Percentiles rank a stretch among this genome's conserved stretches.
Conservation (phyloP, 352 stramenopile species). For the Globisporangium nodosum region DNA sequence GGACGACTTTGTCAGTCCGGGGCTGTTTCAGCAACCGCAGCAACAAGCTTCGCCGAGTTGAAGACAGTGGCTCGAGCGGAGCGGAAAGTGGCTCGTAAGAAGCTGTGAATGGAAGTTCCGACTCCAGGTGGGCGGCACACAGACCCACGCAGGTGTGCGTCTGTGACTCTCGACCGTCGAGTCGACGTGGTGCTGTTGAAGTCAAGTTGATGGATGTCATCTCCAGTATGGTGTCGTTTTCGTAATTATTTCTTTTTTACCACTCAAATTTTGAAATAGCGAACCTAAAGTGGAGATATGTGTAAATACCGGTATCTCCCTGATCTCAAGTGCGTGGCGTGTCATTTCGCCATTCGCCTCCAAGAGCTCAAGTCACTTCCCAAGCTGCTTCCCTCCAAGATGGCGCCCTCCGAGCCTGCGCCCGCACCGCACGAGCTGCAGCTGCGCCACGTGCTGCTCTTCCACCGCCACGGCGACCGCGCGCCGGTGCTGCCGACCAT, state of each 20-base stretch:
- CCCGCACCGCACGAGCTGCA: slow-evolving; percentile 23
- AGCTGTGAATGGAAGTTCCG: not conserved
- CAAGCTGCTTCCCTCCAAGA: not conserved
- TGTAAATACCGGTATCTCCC: too few species aligned
- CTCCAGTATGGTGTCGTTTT: too few species aligned
- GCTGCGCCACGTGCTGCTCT: slow-evolving; percentile 69
- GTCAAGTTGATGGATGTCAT: too few species aligned
- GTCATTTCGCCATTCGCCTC: not conserved
- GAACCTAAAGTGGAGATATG: too few species aligned
- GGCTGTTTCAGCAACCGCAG: not conserved
- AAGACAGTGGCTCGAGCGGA: not conserved
- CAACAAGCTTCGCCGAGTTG: not conserved
- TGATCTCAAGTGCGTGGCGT: too few species aligned
- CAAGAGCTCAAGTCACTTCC: not conserved
- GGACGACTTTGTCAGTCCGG: not conserved
- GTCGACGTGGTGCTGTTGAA: too few species aligned
- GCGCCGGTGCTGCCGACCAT: slow-evolving; percentile 63
- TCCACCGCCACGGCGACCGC: slow-evolving; percentile 79
- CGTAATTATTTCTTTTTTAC: too few species aligned
- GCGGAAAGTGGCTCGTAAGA: not conserved
- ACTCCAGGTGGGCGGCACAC: too few species aligned
- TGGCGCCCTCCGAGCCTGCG: not conserved
- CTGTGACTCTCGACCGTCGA: too few species aligned
- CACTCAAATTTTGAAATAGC: too few species aligned
- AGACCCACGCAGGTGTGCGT: too few species aligned